These are phyloP conservation scores for Potentilla sterilis DNA, from an alignment of 306 rosid genomes.

Conservation along the genomic window DNA sequence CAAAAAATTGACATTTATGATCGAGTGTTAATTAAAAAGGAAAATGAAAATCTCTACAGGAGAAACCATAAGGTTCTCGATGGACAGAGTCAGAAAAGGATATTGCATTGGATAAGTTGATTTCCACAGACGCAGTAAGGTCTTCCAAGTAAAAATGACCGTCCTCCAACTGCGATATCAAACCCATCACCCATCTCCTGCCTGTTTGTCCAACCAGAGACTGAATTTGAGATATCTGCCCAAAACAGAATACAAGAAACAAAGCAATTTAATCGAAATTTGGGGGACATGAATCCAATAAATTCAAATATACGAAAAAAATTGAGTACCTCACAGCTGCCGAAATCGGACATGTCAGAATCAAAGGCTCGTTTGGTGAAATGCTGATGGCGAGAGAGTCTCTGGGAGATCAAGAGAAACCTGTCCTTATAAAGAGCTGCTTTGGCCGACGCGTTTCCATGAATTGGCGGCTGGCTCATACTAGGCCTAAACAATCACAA, in stretches of 20 bases:
- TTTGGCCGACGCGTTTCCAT: constrained; percentile 80
- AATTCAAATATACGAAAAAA: background rate
- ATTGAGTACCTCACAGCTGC: constrained; percentile 79
- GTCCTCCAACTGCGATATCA: constrained; percentile 85
- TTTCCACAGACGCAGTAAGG: constrained; percentile 75
- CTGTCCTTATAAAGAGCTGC: constrained; percentile 68
- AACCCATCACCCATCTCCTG: constrained; percentile 84
- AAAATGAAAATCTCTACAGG: background rate
- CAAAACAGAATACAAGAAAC: constrained; percentile 19
- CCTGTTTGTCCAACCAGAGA: constrained; percentile 86
- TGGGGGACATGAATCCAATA: background rate
- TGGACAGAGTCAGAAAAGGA: constrained; percentile 42
- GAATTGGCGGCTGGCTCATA: constrained; percentile 49
- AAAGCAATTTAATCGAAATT: background rate
- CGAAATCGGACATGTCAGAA: constrained; percentile 56
- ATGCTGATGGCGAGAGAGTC: constrained; percentile 81
- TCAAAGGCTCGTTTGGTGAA: constrained; percentile 81
- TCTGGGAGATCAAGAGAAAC: constrained; percentile 69
- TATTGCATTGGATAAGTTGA: constrained; percentile 73
- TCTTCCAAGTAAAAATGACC: constrained; percentile 88
- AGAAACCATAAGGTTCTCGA: background rate
- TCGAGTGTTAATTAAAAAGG: background rate
- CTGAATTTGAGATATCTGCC: constrained; percentile 92
- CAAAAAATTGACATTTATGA: background rate
- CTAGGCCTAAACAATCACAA: constrained; percentile 42